These are phyloP conservation scores for Gymnopus androsaceus DNA, from an alignment of 1,284 basidiomycete species.

Conservation along the genomic window DNA sequence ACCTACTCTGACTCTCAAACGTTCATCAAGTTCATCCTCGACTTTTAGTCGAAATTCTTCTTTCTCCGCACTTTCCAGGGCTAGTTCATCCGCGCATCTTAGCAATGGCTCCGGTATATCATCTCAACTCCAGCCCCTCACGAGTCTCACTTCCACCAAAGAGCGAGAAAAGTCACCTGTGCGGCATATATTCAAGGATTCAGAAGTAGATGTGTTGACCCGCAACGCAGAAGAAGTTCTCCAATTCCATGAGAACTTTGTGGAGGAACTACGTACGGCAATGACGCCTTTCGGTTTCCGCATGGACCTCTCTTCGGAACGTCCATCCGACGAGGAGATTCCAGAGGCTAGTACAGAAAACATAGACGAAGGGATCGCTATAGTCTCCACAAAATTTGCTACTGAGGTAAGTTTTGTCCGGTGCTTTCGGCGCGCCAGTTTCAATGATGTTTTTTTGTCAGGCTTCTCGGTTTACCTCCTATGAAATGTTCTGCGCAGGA, in stretches of 20 bases:
- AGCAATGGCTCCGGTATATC: conserved; percentile 12
- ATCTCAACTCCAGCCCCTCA: conserved; percentile 26
- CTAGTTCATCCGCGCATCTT: conserved; percentile 38
- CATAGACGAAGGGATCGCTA: conserved; percentile 52
- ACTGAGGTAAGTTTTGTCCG: conserved; percentile 53
- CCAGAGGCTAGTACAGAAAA: conserved; percentile 28
- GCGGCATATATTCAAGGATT: conserved; percentile 53
- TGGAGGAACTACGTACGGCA: conserved; percentile 58
- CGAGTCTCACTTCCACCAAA: conserved; percentile 26
- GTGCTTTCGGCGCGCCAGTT: not conserved
- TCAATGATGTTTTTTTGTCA: conserved; percentile 31
- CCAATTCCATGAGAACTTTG: conserved; percentile 71
- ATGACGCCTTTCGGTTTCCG: conserved; percentile 54
- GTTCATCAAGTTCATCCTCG: conserved; percentile 38
- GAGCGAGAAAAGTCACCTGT: conserved; percentile 38
- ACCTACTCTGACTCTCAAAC: conserved; percentile 33
- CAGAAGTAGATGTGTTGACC: conserved; percentile 58
- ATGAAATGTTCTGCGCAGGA: conserved; percentile 82
- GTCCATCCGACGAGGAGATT: conserved; percentile 18
- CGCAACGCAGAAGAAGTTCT: conserved; percentile 79
- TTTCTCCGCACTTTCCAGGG: conserved; percentile 42
- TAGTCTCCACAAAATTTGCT: conserved; percentile 64
- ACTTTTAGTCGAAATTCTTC: conserved; percentile 46
- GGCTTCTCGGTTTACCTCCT: conserved; percentile 75
- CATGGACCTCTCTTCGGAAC: conserved; percentile 31